Percentiles rank a stretch among this genome's conserved stretches.
These are phyloP conservation scores for Gastroboletus turbinatus DNA, from an alignment of 1,284 basidiomycete species.

Conservation along the genomic window DNA sequence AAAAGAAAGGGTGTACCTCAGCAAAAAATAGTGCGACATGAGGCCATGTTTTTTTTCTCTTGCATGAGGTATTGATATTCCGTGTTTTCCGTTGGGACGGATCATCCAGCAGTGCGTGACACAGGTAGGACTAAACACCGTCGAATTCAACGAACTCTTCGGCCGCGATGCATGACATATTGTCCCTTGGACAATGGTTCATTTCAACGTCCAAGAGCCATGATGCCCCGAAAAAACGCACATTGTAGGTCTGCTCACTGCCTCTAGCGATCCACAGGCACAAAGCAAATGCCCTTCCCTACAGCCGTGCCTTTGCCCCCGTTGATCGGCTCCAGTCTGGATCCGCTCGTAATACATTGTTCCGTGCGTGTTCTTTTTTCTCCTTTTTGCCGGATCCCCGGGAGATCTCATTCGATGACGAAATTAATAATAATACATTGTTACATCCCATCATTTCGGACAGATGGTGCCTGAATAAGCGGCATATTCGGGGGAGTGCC, in stretches of 20 bases:
- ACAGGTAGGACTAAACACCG: background rate
- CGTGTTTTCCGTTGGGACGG: background rate
- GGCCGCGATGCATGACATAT: too few relatives aligned
- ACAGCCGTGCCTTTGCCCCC: background rate
- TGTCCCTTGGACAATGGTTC: background rate
- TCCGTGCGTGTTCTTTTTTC: background rate
- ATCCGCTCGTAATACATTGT: background rate
- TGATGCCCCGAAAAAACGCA: too few relatives aligned
- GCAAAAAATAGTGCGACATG: background rate
- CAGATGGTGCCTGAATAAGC: too few relatives aligned
- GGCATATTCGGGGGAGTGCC: background rate
- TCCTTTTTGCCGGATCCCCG: background rate
- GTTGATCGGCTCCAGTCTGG: background rate
- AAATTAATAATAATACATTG: background rate
- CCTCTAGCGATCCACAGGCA: background rate
- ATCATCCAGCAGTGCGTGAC: background rate
- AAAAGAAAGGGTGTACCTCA: conserved; percentile 9
- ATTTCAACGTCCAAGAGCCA: background rate
- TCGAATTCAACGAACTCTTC: background rate
- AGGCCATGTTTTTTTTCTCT: background rate
- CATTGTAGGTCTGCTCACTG: background rate
- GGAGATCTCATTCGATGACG: background rate
- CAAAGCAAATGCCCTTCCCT: background rate
- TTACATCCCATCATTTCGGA: background rate
- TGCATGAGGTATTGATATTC: background rate